These are phyloP conservation scores for Scytalidium sp. DNA, from an alignment of 2,329 filamentous ascomycete species.

Conservation along the genomic window DNA sequence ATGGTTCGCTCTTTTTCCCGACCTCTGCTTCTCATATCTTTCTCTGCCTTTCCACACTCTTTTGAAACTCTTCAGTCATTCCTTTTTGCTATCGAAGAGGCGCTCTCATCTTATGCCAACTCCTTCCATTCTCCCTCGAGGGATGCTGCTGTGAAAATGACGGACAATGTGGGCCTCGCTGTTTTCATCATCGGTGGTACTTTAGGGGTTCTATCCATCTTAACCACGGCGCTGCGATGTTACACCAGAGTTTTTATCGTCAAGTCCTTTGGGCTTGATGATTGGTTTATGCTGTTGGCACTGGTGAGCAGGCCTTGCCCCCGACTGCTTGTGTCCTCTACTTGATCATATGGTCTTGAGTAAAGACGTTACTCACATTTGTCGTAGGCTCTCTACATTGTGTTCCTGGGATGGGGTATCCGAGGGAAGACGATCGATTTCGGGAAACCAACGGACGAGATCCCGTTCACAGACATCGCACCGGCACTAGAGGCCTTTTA, in stretches of 20 bases:
- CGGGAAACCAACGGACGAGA: background rate
- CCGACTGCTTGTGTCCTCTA: background rate
- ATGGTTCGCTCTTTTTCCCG: background rate
- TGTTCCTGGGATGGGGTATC: slow-evolving; percentile 1
- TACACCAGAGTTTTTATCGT: slow-evolving; percentile 20
- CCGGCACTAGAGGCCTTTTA: slow-evolving; percentile 1
- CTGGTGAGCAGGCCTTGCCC: background rate
- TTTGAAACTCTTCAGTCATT: background rate
- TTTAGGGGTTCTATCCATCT: background rate
- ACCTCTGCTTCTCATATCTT: background rate
- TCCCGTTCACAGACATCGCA: background rate
- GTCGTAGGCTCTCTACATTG: background rate
- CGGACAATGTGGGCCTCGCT: background rate
- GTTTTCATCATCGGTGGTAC: background rate
- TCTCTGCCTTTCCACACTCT: background rate
- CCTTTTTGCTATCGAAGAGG: background rate
- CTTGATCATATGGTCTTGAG: background rate
- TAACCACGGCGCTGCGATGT: slow-evolving; percentile 11
- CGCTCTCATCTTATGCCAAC: background rate
- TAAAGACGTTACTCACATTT: background rate
- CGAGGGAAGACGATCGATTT: slow-evolving; percentile 1
- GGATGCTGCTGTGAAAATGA: background rate
- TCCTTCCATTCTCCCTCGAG: background rate
- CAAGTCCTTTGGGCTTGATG: slow-evolving; percentile 25
- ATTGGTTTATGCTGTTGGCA: slow-evolving; percentile 10